Evolutionary conservation across 2,329 filamentous ascomycete species (phyloP).

Genomic region (Colletotrichum godetiae): DNA sequence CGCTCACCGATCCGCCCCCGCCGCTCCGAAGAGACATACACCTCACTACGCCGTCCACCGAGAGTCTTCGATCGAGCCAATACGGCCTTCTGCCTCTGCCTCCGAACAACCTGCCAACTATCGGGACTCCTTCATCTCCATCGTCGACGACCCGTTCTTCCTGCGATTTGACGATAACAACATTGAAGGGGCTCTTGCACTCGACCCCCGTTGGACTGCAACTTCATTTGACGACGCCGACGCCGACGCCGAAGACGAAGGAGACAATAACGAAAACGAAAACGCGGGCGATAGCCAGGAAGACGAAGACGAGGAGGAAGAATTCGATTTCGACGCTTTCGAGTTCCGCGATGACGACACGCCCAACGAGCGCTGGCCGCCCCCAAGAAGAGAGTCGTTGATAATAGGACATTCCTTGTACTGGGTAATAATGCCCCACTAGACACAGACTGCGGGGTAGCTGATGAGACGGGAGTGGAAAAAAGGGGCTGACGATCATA

Average conservation of each 20-base stretch:
- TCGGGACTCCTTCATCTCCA: slow-evolving; percentile 63
- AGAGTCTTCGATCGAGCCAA: slow-evolving; percentile 35
- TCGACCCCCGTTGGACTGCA: slow-evolving; percentile 37
- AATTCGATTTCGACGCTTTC: slow-evolving; percentile 26
- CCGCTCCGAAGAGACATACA: slow-evolving; percentile 33
- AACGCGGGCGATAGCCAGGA: slow-evolving; percentile 41
- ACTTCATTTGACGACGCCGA: slow-evolving; percentile 41
- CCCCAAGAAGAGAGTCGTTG: slow-evolving; percentile 61
- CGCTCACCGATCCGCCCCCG: slow-evolving; percentile 37
- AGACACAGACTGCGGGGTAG: slow-evolving; percentile 33
- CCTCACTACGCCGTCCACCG: slow-evolving; percentile 35
- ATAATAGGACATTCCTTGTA: slow-evolving; percentile 50
- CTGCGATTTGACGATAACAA: slow-evolving; percentile 55
- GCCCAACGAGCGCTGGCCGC: slow-evolving; percentile 53
- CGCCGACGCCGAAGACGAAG: slow-evolving; percentile 16
- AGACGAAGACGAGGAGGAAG: slow-evolving; percentile 16
- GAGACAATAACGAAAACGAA: slow-evolving; percentile 34
- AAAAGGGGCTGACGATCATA: slow-evolving; percentile 37
- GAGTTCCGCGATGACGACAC: slow-evolving; percentile 51
- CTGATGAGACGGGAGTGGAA: slow-evolving; percentile 35
- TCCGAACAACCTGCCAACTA: slow-evolving; percentile 43
- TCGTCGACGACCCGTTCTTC: slow-evolving; percentile 68
- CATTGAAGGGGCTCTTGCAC: slow-evolving; percentile 43
- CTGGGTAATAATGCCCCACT: slow-evolving; percentile 48
- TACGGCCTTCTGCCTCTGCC: slow-evolving; percentile 34